Evolutionary conservation across 2,329 filamentous ascomycete species (phyloP).

Genomic region (Xylariaceae sp.): DNA sequence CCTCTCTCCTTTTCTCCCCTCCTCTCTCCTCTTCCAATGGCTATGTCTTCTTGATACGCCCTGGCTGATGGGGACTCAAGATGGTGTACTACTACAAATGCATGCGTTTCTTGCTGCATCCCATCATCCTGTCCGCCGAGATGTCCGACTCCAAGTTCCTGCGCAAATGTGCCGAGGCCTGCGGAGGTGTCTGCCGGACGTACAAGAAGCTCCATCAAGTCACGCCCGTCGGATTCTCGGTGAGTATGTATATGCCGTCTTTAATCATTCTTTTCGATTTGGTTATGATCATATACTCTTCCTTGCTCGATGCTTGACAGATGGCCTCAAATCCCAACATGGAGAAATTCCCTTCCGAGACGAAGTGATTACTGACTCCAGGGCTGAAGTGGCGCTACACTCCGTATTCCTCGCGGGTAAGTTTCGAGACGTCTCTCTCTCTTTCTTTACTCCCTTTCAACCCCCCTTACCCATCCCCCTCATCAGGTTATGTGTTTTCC

Average conservation of each 20-base stretch:
- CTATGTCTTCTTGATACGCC: neutral
- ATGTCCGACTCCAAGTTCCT: conserved; percentile 9
- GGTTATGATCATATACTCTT: no score
- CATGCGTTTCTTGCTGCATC: conserved; percentile 16
- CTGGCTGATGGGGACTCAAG: conserved; percentile 6
- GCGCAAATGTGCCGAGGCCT: conserved; percentile 18
- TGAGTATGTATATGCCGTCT: no score
- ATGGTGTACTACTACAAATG: conserved; percentile 21
- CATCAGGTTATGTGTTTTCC: no score
- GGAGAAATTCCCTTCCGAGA: no score
- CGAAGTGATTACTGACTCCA: no score
- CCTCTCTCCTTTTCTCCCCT: neutral
- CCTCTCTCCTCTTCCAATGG: neutral
- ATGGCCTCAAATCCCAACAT: no score
- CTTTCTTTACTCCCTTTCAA: neutral
- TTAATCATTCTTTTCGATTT: no score
- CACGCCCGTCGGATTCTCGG: conserved; percentile 18
- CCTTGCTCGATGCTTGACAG: no score
- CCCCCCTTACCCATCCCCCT: neutral
- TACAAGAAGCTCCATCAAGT: conserved; percentile 24
- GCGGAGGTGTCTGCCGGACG: conserved; percentile 20
- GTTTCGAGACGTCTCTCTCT: neutral
- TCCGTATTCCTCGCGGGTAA: conserved; percentile 20
- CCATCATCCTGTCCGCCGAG: conserved; percentile 10
- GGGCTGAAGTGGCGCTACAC: conserved; percentile 22